Conservation (phyloP, 2,329 filamentous ascomycete species). For the Chaetomiaceae sp. region DNA sequence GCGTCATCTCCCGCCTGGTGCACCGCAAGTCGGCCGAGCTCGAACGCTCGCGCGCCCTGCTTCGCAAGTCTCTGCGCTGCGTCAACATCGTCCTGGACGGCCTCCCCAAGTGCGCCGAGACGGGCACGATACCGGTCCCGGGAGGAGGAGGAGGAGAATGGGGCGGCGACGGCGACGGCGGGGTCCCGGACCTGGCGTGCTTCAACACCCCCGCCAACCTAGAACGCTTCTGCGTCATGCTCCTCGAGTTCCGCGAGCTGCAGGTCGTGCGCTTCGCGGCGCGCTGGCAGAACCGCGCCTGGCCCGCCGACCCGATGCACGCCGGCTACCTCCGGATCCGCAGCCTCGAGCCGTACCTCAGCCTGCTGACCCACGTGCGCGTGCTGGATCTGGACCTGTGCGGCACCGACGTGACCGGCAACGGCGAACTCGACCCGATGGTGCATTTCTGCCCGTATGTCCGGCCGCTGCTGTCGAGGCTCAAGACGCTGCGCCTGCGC, state of each 20-base stretch:
- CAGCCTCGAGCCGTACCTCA: constrained; percentile 14
- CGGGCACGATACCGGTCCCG: too few relatives aligned
- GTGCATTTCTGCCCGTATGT: constrained; percentile 18
- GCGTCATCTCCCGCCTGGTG: constrained; percentile 20
- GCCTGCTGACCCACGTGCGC: constrained; percentile 12
- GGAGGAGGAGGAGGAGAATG: too few relatives aligned
- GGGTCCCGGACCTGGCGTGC: background rate
- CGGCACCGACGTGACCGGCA: constrained; percentile 10
- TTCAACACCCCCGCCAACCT: constrained; percentile 20
- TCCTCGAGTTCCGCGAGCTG: constrained; percentile 16
- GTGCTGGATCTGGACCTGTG: constrained; percentile 20
- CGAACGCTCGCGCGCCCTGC: constrained; percentile 7
- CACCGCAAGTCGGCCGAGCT: constrained; percentile 13
- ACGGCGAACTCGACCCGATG: background rate
- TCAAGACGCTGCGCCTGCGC: constrained; percentile 10
- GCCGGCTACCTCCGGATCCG: constrained; percentile 8
- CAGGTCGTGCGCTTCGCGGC: constrained; percentile 15
- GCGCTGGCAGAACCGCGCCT: constrained; percentile 10
- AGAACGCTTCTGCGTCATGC: constrained; percentile 9
- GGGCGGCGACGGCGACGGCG: background rate
- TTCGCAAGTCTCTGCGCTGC: constrained; percentile 14
- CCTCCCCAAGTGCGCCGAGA: too few relatives aligned
- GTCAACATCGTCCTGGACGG: constrained; percentile 19
- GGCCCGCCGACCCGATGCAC: constrained; percentile 16
- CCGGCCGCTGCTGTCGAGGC: constrained; percentile 10